phyloP scores from a whole-genome alignment of 768 basidiomycete genomes.

The Podaxis mareebaensis region DNA sequence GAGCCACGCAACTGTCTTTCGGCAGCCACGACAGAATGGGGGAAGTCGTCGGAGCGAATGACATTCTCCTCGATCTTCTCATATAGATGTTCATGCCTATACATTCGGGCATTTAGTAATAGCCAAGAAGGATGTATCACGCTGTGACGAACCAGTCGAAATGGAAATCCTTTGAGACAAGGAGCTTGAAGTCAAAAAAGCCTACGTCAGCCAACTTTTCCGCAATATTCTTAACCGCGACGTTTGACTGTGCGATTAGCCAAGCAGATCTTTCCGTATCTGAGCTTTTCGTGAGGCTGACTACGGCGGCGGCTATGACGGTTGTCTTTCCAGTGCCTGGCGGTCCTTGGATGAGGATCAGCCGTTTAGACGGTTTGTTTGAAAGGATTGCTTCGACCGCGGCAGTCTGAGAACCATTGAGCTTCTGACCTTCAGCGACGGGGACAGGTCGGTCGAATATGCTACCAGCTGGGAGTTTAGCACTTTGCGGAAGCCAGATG shows the following conservation, averaged over 20 bases:
- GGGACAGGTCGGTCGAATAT: background rate
- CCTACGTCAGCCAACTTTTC: constrained; percentile 57
- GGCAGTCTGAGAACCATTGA: constrained; percentile 37
- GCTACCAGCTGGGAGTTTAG: constrained; percentile 17
- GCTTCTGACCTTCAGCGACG: constrained; percentile 17
- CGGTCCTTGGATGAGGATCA: constrained; percentile 48
- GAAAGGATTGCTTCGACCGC: constrained; percentile 39
- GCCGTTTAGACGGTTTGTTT: constrained; percentile 24
- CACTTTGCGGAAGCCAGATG: constrained; percentile 32
- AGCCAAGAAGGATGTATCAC: background rate
- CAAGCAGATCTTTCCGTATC: constrained; percentile 44
- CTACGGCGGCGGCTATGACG: constrained; percentile 53
- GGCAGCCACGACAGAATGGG: constrained; percentile 22
- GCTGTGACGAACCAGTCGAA: constrained; percentile 52
- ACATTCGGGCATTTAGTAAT: background rate
- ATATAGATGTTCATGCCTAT: constrained; percentile 78
- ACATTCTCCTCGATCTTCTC: constrained; percentile 43
- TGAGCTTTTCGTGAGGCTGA: constrained; percentile 31
- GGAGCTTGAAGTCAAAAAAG: constrained; percentile 53
- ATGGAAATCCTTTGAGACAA: constrained; percentile 68
- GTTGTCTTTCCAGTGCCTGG: constrained; percentile 69
- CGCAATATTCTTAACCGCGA: constrained; percentile 81
- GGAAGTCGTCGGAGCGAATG: constrained; percentile 44
- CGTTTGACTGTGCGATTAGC: constrained; percentile 74
- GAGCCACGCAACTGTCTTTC: constrained; percentile 34